These are phyloP conservation scores for Pochonia chlamydosporia DNA, from an alignment of 2,329 filamentous ascomycete genomes.

Conservation along the genomic window DNA sequence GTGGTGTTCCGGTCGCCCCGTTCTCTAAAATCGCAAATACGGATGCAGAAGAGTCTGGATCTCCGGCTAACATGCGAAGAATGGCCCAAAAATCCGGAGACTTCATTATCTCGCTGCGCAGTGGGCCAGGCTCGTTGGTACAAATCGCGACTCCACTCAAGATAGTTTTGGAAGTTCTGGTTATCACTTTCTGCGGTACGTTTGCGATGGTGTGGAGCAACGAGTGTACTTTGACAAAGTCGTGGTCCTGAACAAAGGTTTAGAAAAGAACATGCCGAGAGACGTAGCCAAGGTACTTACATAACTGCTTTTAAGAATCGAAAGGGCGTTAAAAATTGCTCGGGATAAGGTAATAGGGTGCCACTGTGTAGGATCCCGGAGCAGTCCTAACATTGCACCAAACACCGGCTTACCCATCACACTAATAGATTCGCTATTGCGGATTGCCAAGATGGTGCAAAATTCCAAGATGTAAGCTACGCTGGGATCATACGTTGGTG, in stretches of 20 bases:
- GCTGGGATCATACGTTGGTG: slow-evolving; percentile 73
- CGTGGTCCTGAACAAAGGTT: slow-evolving; percentile 58
- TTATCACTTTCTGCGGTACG: slow-evolving; percentile 71
- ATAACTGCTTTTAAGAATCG: slow-evolving; percentile 76
- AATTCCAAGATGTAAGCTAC: slow-evolving; percentile 89
- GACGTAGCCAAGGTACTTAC: slow-evolving; percentile 43
- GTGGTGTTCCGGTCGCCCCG: slow-evolving; percentile 66
- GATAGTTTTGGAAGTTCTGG: slow-evolving; percentile 69
- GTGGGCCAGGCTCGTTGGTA: slow-evolving; percentile 67
- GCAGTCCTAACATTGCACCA: slow-evolving; percentile 71
- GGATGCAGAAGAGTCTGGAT: slow-evolving; percentile 63
- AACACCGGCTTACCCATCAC: slow-evolving; percentile 73
- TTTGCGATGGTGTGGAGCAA: slow-evolving; percentile 87
- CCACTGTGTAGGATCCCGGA: slow-evolving; percentile 72
- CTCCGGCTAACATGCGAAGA: slow-evolving; percentile 65
- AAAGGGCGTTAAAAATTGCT: slow-evolving; percentile 80
- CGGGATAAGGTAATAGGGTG: slow-evolving; percentile 82
- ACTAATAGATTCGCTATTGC: slow-evolving; percentile 67
- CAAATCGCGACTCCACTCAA: slow-evolving; percentile 75
- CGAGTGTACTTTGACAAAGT: slow-evolving; percentile 87
- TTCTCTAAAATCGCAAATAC: slow-evolving; percentile 86
- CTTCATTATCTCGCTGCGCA: slow-evolving; percentile 89
- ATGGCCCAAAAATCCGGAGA: slow-evolving; percentile 98
- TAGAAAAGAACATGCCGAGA: slow-evolving; percentile 8
- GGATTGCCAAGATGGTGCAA: slow-evolving; percentile 73